phyloP scores from a whole-genome alignment of 2,329 filamentous ascomycete species.

The Acephala macrosclerotiorum region DNA sequence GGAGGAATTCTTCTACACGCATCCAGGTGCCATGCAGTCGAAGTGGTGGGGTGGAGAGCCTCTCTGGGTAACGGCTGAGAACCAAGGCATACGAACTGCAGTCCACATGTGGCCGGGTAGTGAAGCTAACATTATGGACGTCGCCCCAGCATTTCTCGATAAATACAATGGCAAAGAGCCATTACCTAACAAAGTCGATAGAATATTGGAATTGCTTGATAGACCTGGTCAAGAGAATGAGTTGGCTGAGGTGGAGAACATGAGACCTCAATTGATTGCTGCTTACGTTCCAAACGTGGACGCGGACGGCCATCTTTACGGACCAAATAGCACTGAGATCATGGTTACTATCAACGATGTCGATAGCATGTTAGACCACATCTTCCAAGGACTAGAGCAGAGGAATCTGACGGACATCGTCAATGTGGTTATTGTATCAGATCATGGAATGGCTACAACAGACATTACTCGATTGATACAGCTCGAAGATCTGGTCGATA shows the following conservation, averaged over 20 bases:
- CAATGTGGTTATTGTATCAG: constrained; percentile 94
- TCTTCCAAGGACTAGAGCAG: constrained; percentile 78
- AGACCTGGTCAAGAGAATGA: constrained; percentile 74
- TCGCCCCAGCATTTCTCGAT: constrained; percentile 83
- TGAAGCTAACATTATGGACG: constrained; percentile 81
- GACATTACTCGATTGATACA: constrained; percentile 82
- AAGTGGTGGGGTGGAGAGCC: constrained; percentile 98
- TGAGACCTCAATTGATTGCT: constrained; percentile 88
- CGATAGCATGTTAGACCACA: constrained; percentile 79
- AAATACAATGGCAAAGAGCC: constrained; percentile 81
- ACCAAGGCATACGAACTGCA: constrained; percentile 77
- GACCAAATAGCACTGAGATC: constrained; percentile 95
- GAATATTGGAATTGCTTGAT: constrained; percentile 85
- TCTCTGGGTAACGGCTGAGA: constrained; percentile 92
- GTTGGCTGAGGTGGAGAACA: constrained; percentile 55
- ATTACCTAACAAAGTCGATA: constrained; percentile 76
- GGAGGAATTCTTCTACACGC: constrained; percentile 88
- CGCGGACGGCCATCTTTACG: constrained; percentile 83
- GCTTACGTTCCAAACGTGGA: constrained; percentile 96
- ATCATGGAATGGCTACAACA: constrained; percentile 98
- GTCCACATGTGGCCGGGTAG: constrained; percentile 99
- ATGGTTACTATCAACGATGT: constrained; percentile 77
- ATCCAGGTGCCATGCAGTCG: constrained; percentile 75
- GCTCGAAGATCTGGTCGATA: constrained; percentile 86
- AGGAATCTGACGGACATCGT: constrained; percentile 90